A percentile compares a stretch with the other conserved stretches of the same genome.
Conservation (phyloP, 2,329 filamentous ascomycete species). For the Aspergillus uvarum region DNA sequence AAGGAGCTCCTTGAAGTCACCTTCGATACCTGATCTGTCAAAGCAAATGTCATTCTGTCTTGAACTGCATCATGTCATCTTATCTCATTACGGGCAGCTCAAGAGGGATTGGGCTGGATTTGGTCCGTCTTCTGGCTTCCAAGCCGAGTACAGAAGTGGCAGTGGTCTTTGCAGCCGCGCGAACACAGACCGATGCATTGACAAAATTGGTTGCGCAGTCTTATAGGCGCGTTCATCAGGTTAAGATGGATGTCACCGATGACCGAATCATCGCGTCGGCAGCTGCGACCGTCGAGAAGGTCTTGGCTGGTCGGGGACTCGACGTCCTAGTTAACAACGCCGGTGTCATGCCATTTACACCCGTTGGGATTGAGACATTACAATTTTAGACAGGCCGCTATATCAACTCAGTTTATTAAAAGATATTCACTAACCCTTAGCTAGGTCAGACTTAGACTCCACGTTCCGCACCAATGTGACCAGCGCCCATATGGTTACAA, state of each 20-base stretch:
- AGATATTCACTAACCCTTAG: no score
- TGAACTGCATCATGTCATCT: constrained; percentile 28
- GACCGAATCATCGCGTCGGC: constrained; percentile 37
- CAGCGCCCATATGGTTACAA: constrained; percentile 37
- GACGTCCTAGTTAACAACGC: constrained; percentile 37
- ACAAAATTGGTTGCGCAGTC: constrained; percentile 33
- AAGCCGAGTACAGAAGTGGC: constrained; percentile 32
- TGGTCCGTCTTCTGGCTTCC: constrained; percentile 28
- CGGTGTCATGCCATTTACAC: constrained; percentile 21
- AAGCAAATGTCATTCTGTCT: no score
- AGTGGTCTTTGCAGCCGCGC: constrained; percentile 43
- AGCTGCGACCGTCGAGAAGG: constrained; percentile 31
- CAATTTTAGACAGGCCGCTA: neutral
- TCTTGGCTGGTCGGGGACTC: constrained; percentile 36
- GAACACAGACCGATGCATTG: constrained; percentile 30
- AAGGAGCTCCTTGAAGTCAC: no score
- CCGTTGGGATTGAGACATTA: constrained; percentile 17
- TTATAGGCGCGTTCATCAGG: constrained; percentile 32
- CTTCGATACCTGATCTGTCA: no score
- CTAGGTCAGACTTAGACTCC: neutral
- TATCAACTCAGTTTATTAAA: no score
- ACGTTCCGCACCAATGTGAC: constrained; percentile 35
- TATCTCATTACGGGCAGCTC: constrained; percentile 38
- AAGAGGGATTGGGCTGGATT: constrained; percentile 36
- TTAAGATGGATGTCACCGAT: constrained; percentile 40